phyloP scores from a whole-genome alignment of 495 filamentous ascomycete species.

The Umbilicaria muhlenbergii region DNA sequence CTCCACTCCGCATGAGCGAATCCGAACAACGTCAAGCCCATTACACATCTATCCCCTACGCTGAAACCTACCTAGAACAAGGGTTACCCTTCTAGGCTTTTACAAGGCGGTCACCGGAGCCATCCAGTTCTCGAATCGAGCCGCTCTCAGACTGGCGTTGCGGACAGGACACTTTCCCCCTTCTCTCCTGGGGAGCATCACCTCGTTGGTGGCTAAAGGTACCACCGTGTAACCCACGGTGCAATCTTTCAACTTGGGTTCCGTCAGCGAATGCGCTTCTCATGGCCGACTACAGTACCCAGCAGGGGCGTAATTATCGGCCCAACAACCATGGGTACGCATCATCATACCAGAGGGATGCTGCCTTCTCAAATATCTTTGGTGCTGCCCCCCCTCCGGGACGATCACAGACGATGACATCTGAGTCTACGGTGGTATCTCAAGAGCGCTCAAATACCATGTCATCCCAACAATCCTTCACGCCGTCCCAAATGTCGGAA shows the following conservation, averaged over 20 bases:
- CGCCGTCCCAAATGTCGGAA: slow-evolving; percentile 21
- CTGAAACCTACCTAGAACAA: too few relatives aligned
- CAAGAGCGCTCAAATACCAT: slow-evolving; percentile 74
- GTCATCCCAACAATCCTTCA: slow-evolving; percentile 47
- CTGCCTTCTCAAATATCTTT: slow-evolving; percentile 93
- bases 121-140: too few relatives aligned
- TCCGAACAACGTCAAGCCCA: too few relatives aligned
- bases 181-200: too few relatives aligned
- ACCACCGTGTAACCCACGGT: background rate
- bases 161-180: too few relatives aligned
- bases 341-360: slow-evolving; percentile 70
- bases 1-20: too few relatives aligned
- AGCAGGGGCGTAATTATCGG: slow-evolving; percentile 56
- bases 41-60: too few relatives aligned
- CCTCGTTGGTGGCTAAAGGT: too few relatives aligned
- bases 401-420: slow-evolving; percentile 75
- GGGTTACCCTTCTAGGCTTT: too few relatives aligned
- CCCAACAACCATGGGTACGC: slow-evolving; percentile 53
- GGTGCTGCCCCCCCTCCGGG: slow-evolving; percentile 75
- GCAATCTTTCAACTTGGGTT: background rate
- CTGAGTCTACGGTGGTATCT: slow-evolving; percentile 40
- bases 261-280: slow-evolving; percentile 7
- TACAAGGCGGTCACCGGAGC: too few relatives aligned
- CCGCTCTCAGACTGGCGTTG: too few relatives aligned
- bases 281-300: slow-evolving; percentile 74